phyloP scores from a whole-genome alignment of 306 rosid species.

The Cicer bijugum region DNA sequence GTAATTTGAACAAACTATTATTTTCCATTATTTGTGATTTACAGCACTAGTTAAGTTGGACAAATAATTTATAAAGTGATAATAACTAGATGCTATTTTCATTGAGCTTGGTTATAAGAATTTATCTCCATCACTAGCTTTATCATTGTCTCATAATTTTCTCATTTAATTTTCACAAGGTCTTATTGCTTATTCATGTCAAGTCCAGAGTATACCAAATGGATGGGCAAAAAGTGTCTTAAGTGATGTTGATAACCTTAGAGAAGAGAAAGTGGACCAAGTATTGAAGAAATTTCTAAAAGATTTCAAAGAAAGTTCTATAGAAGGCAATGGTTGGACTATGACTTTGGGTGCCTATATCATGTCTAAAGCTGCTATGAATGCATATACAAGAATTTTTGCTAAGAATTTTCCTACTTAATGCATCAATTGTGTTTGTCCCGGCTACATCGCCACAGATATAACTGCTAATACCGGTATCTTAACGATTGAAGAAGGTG shows the following conservation, averaged over 20 bases:
- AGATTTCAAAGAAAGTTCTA: slow-evolving; percentile 47
- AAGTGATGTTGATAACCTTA: slow-evolving; percentile 42
- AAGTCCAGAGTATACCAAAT: slow-evolving; percentile 40
- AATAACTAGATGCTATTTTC: no score
- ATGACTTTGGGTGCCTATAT: slow-evolving; percentile 21
- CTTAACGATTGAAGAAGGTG: slow-evolving; percentile 51
- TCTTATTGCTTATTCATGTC: slow-evolving; percentile 23
- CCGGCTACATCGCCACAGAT: slow-evolving; percentile 52
- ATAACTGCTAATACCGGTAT: slow-evolving; percentile 42
- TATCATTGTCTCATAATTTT: neutral
- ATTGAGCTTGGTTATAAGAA: no score
- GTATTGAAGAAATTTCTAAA: slow-evolving; percentile 42
- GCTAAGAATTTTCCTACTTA: slow-evolving; percentile 41
- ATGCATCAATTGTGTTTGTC: slow-evolving; percentile 50
- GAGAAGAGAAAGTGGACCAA: slow-evolving; percentile 50
- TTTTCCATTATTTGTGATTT: no score
- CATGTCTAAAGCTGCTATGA: slow-evolving; percentile 53
- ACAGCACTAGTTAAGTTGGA: no score
- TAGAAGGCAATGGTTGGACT: slow-evolving; percentile 49
- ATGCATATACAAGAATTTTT: slow-evolving; percentile 51
- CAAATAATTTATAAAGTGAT: no score
- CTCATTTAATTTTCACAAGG: neutral
- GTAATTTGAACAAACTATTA: no score
- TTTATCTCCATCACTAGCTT: neutral
- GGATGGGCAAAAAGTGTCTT: slow-evolving; percentile 52